Evolutionary conservation across 2,329 filamentous ascomycete species (phyloP), one percentile per base, ranked within the genome.

Genomic region (Dryadomyces quercivorus): DNA sequence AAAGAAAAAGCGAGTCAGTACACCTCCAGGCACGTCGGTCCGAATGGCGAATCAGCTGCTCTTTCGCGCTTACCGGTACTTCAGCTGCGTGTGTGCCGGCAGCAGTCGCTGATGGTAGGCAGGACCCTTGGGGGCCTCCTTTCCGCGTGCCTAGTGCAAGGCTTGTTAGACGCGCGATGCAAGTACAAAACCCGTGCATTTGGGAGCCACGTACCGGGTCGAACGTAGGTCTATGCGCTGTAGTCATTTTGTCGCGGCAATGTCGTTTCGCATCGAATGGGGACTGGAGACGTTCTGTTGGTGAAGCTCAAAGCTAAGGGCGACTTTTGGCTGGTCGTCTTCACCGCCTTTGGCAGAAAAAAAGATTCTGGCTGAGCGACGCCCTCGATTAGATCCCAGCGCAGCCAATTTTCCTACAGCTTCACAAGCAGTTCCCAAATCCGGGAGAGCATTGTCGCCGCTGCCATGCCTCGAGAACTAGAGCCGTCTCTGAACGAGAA

Each of bases 81-180:
- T 98, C 66, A 98, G 84, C 60, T 88, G 84, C 13, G 88, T 97
- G 69, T 98, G 86, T 36, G 93, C 93, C 38, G 93, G 92, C 15
- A 96, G 84, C 16, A 97, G 85, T 63, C 93, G 86, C 71, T 97
- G 92, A 68, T 98, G 93, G 74, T 96, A 97, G 63, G 90, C 92
- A 51, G 89, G 88, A 50, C 93, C 93, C 64, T 90, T 86, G 57
- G 90, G 85, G 64, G 91, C 89, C 71, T 98, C 93, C 76, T 96
- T 96, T 67, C 93, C 93, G 67, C 85, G 83, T 45, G 92, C 91
- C 86, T 90, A 59, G 55, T 58, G 18, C 15, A 48, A 36, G n/a
- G 2, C 34, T n/a, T 4, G 5, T 42, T 45, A 49, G 21, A 40
- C 8, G 16, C 2, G 26, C 4, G 8, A 31, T 9, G 2, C 20